Percentiles rank a stretch among this genome's conserved stretches.
Evolutionary conservation across 139 green algal species (phyloP).

Genomic region (Nannochloris sp.): DNA sequence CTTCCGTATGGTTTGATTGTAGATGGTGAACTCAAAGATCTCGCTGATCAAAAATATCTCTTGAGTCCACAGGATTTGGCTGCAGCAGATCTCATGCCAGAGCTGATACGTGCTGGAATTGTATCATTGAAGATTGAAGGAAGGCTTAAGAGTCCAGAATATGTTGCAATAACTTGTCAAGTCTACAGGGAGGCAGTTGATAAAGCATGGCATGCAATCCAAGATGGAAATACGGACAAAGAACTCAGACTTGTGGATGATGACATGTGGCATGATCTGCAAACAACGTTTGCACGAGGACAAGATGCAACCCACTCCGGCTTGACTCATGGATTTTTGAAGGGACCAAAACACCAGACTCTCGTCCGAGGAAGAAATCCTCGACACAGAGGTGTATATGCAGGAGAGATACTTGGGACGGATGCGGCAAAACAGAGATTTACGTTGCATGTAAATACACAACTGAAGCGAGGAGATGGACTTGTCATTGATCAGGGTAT

Average conservation of each 20-base stretch:
- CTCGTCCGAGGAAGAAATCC: slow-evolving; percentile 62
- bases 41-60: slow-evolving; percentile 65
- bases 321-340: slow-evolving; percentile 67
- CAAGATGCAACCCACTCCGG: slow-evolving; percentile 62
- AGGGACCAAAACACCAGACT: slow-evolving; percentile 59
- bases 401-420: slow-evolving; percentile 22
- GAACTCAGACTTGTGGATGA: slow-evolving; percentile 4
- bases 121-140: slow-evolving; percentile 62
- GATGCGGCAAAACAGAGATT: background rate
- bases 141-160: slow-evolving; percentile 78
- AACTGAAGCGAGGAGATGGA: slow-evolving; percentile 56
- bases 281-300: slow-evolving; percentile 66
- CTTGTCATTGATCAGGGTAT: slow-evolving; percentile 66
- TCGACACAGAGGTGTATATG: slow-evolving; percentile 54
- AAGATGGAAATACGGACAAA: background rate
- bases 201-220: slow-evolving; percentile 45
- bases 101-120: slow-evolving; percentile 65
- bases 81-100: slow-evolving; percentile 38
- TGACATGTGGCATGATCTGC: slow-evolving; percentile 26
- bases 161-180: slow-evolving; percentile 63
- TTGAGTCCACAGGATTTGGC: slow-evolving; percentile 66
- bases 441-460: slow-evolving; percentile 14
- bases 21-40: slow-evolving; percentile 48
- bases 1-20: slow-evolving; percentile 64
- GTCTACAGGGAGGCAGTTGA: slow-evolving; percentile 59